Base-by-base conservation (phyloP, 2,329 filamentous ascomycete genomes). In the Dactylellina sp. region DNA sequence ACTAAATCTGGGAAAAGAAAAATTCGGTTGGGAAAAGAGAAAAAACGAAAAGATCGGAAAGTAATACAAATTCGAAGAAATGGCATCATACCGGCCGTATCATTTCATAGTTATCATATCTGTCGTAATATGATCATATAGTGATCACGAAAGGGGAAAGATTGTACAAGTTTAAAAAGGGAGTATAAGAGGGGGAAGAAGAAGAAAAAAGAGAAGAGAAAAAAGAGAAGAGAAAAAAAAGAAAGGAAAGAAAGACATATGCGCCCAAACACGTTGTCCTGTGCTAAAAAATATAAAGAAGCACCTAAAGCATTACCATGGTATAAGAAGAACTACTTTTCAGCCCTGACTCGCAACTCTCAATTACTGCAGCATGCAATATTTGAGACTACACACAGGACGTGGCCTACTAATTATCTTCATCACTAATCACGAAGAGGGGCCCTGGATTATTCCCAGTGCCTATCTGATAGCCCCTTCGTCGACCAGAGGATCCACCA, bases 71-170 rank as follows among this genome's bases (percentile, higher is more conserved):
- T 7, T 25, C 2, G n/a, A 50, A 50, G 44, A 59, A 42, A 47
- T 35, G 47, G 40, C 50, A 59, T 71, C 22, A 57, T 64, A 59
- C 22, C 61, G 56, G 61, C 61, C 70, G 61, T 74, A 4, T 47
- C 53, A 62, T 66, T 59, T 62, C 53, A 42, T 59, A 37, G 44
- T 56, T 61, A 56, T 74, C 61, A 46, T 74, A 28, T 74, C 61
- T 74, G 70, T 74, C 70, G 70, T 74, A 16, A 66, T 32, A 65
- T 52, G 59, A 66, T 74, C 61, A 61, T 66, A 49, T 35, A 24
- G 40, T 47, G 47, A 55, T 20, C 28, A 60, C n/a, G 9, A 37
- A 42, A 28, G 40, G 56, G 44, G 35, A 46, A 9, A 59, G 20
- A 59, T 60, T 39, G 40, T 66, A 66, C 53, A 65, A 47, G 56